phyloP scores from a whole-genome alignment of 2,329 filamentous ascomycete genomes.

The Cordyceps fumosorosea region DNA sequence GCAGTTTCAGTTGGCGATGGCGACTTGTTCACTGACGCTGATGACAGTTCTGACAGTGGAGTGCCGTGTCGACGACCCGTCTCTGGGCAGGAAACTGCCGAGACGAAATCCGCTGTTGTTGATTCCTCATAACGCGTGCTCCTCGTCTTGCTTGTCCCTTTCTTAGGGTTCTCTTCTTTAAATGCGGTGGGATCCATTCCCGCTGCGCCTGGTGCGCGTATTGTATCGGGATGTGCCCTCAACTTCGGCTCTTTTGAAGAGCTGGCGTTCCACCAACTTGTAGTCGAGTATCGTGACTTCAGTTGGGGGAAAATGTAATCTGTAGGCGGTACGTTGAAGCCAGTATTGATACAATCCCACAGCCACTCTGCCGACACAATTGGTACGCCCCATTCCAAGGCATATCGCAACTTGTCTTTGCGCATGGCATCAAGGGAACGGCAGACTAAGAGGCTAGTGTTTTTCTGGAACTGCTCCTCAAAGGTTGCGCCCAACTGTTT shows the following conservation, averaged over 20 bases:
- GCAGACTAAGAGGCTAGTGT: slow-evolving; percentile 73
- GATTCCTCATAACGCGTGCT: slow-evolving; percentile 19
- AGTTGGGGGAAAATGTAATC: slow-evolving; percentile 43
- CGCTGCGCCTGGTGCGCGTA: slow-evolving; percentile 17
- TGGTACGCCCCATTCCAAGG: slow-evolving; percentile 67
- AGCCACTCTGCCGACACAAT: slow-evolving; percentile 81
- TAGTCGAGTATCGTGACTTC: slow-evolving; percentile 23
- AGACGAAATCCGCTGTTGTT: slow-evolving; percentile 34
- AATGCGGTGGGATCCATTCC: slow-evolving; percentile 37
- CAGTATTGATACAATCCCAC: slow-evolving; percentile 66
- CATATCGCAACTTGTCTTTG: slow-evolving; percentile 73
- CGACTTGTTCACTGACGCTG: slow-evolving; percentile 36
- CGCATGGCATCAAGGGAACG: slow-evolving; percentile 50
- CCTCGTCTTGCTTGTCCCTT: slow-evolving; percentile 10
- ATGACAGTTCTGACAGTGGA: slow-evolving; percentile 36
- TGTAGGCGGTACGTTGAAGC: slow-evolving; percentile 39
- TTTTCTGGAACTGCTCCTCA: slow-evolving; percentile 65
- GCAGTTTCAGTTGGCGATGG: slow-evolving; percentile 26
- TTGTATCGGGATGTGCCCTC: slow-evolving; percentile 15
- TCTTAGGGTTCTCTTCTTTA: slow-evolving; percentile 24
- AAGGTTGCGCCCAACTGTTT: slow-evolving; percentile 73
- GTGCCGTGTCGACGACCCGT: slow-evolving; percentile 23
- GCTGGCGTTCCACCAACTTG: slow-evolving; percentile 13
- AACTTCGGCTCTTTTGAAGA: not conserved
- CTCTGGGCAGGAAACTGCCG: slow-evolving; percentile 34